Base-by-base conservation (phyloP, 208 protist species). In the Acanthamoeba healyi region DNA sequence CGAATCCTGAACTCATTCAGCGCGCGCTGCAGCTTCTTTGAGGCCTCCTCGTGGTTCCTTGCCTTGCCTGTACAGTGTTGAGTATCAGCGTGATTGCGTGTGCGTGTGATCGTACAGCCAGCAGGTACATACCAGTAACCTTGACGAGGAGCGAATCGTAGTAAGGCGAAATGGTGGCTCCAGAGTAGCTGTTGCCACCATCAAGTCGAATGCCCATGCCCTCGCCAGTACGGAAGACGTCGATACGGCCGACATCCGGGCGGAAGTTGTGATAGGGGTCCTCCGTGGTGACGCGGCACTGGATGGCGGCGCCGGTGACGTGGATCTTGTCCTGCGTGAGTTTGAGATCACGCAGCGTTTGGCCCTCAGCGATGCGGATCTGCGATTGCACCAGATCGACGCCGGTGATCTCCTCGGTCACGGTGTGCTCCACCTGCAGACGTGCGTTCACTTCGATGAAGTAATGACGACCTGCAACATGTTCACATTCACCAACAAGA, bases 371-470 rank as follows among this genome's bases (percentile, higher is more conserved):
- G 58, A 98, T 93, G 1, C 94, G 77, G 49, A 98, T 97, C 84
- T 98, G 96, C 10, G 96, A 94, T 86, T 97, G 96, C 38, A 98
- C 97, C 24, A 98, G 54, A 84, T 98, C 97, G 54, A 98, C 94
- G 54, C 97, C 97, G 0, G 97, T 98, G 90, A 98, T 95, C 72
- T 98, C 97, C 93, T 98, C 97, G 0, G 97, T 98, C 19, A 98
- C 94, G 0, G 97, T 98, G 96, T 98, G 97, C 94, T 98, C 97
- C 24, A 98, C 97, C 84, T 97, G 99, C 42, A 99, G 97, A 44
- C 99, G 97, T 22, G 99, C 99, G 95, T 99, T 99, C 98, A 99
- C 99, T 95, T 99, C 99, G 96, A 99, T 98, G 91, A 99, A 99
- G 97, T 98, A 99, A 96, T 99, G 99, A 29, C 77, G 58, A 15